These are phyloP conservation scores for Geotrichum fermentans DNA, from an alignment of 1,139 yeast genomes.

Conservation along the genomic window DNA sequence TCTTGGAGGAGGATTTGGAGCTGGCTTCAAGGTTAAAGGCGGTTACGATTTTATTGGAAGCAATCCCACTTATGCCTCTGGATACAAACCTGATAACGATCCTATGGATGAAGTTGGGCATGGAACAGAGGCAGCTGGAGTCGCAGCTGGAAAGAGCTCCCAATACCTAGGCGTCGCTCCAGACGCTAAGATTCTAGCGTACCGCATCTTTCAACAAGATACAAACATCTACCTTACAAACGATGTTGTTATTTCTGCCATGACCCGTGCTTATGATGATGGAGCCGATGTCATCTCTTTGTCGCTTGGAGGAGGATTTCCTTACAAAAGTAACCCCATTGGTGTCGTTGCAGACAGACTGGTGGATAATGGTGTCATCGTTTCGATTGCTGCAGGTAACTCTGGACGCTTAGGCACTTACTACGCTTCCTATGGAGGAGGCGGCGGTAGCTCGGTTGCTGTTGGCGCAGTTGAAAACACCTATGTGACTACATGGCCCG, in stretches of 20 bases:
- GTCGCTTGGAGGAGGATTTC: slow-evolving; percentile 19
- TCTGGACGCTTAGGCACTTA: slow-evolving; percentile 16
- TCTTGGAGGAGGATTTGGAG: slow-evolving; percentile 24
- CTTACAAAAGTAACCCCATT: slow-evolving; percentile 1
- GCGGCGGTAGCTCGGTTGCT: slow-evolving; percentile 5
- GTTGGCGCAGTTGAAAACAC: slow-evolving; percentile 13
- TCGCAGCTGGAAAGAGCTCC: slow-evolving; percentile 44
- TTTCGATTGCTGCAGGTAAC: slow-evolving; percentile 18
- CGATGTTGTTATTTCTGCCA: slow-evolving; percentile 24
- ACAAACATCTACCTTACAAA: slow-evolving; percentile 8
- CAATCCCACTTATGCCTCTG: slow-evolving; percentile 1
- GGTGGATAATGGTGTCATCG: slow-evolving; percentile 10
- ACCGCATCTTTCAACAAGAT: slow-evolving; percentile 23
- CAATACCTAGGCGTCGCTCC: slow-evolving; percentile 49
- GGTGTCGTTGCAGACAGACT: slow-evolving; percentile 1
- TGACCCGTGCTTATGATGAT: slow-evolving; percentile 24
- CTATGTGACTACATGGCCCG: slow-evolving; percentile 17
- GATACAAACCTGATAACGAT: slow-evolving; percentile 17
- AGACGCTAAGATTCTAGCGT: slow-evolving; percentile 24
- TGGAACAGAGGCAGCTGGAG: slow-evolving; percentile 61
- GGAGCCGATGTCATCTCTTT: slow-evolving; percentile 24
- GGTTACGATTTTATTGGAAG: slow-evolving; percentile 23
- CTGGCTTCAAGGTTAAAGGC: slow-evolving; percentile 20
- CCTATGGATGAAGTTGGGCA: slow-evolving; percentile 42
- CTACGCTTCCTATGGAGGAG: slow-evolving; percentile 3